A percentile compares a stretch with the other conserved stretches of the same genome.
Conservation (phyloP, 2,329 filamentous ascomycete species). For the Venturia nashicola region DNA sequence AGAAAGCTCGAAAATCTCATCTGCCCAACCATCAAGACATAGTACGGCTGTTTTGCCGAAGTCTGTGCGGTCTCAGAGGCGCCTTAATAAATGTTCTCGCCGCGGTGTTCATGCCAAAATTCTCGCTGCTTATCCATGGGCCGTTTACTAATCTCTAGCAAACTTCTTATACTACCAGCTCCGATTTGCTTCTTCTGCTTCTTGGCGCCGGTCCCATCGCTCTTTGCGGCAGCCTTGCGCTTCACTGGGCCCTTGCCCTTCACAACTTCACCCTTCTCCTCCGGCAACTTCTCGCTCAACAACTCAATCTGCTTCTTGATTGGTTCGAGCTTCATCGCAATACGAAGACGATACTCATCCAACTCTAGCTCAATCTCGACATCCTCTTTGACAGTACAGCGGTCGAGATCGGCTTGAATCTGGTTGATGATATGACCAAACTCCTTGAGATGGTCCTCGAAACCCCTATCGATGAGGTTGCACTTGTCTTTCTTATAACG, state of each 20-base stretch:
- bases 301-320: neutral
- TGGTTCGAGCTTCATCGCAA: neutral
- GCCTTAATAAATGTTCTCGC: neutral
- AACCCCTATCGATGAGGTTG: neutral
- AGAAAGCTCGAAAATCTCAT: neutral
- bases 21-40: neutral
- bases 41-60: too few relatives aligned
- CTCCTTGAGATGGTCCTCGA: neutral
- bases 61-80: neutral
- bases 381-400: neutral
- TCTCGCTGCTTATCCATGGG: neutral
- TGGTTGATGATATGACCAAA: neutral
- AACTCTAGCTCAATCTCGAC: neutral
- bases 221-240: neutral
- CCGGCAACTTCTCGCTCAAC: neutral
- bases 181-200: neutral
- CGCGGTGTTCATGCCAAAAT: neutral
- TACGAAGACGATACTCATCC: neutral
- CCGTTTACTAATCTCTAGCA: neutral
- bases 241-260: neutral
- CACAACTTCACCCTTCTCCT: neutral
- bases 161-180: neutral
- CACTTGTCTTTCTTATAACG: neutral
- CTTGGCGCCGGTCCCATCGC: neutral
- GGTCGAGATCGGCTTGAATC: neutral